Evolutionary conservation across 192 early-diverging fungal genomes (phyloP).

Genomic region (Coemansia sp.): DNA sequence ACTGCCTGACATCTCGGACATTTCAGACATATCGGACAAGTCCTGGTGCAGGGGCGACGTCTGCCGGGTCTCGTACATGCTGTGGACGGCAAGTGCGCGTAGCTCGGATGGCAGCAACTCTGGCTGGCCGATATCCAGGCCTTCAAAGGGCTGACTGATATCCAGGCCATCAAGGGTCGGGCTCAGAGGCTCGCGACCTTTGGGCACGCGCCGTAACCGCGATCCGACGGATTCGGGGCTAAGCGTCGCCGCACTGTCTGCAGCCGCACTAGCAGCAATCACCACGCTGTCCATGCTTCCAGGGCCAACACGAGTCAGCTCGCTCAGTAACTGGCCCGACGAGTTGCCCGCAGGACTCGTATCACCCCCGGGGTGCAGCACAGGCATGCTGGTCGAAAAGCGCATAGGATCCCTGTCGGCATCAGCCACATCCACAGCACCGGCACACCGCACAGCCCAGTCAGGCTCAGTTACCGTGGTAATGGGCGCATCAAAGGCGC

Average conservation of each 20-base stretch:
- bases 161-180: background rate
- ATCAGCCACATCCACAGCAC: background rate
- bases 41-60: background rate
- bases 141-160: background rate
- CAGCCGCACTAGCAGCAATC: slow-evolving; percentile 34
- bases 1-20: slow-evolving; percentile 2
- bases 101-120: background rate
- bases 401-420: slow-evolving; percentile 4
- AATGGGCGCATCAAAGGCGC: slow-evolving; percentile 41
- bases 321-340: slow-evolving; percentile 23
- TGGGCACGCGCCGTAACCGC: slow-evolving; percentile 39
- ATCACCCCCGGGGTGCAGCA: slow-evolving; percentile 1
- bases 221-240: slow-evolving; percentile 48
- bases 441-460: background rate
- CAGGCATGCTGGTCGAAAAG: slow-evolving; percentile 40
- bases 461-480: slow-evolving; percentile 5
- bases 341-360: background rate
- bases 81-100: background rate
- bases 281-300: slow-evolving; percentile 42
- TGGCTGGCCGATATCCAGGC: background rate
- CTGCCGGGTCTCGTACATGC: background rate
- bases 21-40: background rate
- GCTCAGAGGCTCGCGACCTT: slow-evolving; percentile 31
- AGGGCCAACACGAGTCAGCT: slow-evolving; percentile 36
- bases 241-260: slow-evolving; percentile 35